Base-by-base conservation (phyloP, 805 yeast species). In the Candida piceae region DNA sequence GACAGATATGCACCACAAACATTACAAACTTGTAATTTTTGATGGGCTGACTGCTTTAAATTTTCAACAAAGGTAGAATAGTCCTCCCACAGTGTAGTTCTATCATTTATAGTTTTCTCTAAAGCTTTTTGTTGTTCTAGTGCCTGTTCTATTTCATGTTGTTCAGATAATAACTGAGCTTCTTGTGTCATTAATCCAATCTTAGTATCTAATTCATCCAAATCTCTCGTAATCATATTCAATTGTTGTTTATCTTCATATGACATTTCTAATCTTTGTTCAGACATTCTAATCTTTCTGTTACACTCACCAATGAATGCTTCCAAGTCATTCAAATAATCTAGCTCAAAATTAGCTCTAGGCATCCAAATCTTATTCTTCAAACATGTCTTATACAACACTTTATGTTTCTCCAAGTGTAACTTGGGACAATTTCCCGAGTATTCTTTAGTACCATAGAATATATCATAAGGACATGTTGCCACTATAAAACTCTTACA, bases 1-100 rank as follows among this genome's bases (percentile, higher is more conserved):
- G 95, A 84, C 26, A 90, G 64, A 52, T 82, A 87, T 1, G 95
- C 95, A 1, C 95, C 96, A 62, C 97, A 89, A 1, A 77, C 78
- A 45, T 77, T 84, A 60, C 97, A 89, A 1, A 86, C 95, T 58
- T 88, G 96, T 31, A 89, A 66, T 57, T 86, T 85, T 52, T 89
- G 97, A 53, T 84, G 95, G 1, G 93, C 86, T 10, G 88, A 74
- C 48, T 85, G 90, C 2, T 94, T 93, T 7, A 82, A 69, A 51
- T 76, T 79, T 39, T 85, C 95, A 11, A 80, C 72, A 6, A 83
- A 60, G 18, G 66, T 69, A 29, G 82, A 63, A 4, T 83, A 78
- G 33, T 70, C 72, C 35, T 72, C 74, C 1, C 80, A 76, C 13
- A 78, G 62, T 15, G 55, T 54, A 20, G 69, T 74, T 46, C 88